Evolutionary conservation across 108 stramenopile genomes (phyloP).

Genomic region (Craspedostauros australis): DNA sequence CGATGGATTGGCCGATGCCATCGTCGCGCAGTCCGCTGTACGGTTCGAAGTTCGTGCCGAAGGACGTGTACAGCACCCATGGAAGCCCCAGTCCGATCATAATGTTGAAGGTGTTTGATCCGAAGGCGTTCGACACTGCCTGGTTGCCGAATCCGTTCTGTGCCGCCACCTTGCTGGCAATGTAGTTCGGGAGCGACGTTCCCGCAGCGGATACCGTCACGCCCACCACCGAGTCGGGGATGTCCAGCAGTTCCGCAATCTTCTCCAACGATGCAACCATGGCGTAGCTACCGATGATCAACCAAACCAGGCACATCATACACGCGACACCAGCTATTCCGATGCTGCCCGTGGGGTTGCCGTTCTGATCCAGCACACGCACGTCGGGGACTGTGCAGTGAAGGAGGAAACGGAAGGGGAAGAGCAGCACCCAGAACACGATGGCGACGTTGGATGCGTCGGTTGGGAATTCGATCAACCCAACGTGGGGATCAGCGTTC

Average conservation of each 20-base stretch:
- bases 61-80: constrained; percentile 68
- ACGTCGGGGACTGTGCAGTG: constrained; percentile 71
- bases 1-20: constrained; percentile 50
- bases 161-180: constrained; percentile 75
- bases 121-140: constrained; percentile 86
- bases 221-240: constrained; percentile 68
- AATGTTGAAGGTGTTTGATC: constrained; percentile 87
- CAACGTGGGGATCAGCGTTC: constrained; percentile 33
- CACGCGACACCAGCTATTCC: constrained; percentile 37
- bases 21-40: constrained; percentile 59
- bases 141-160: constrained; percentile 82
- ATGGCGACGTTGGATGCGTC: constrained; percentile 30
- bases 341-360: constrained; percentile 27
- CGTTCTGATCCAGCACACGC: constrained; percentile 41
- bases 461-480: constrained; percentile 43
- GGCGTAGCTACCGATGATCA: constrained; percentile 52
- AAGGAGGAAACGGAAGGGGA: constrained; percentile 57
- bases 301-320: constrained; percentile 50
- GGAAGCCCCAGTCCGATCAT: constrained; percentile 80
- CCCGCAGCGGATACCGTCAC: constrained; percentile 77
- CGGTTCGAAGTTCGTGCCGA: constrained; percentile 47
- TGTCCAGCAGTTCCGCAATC: constrained; percentile 54
- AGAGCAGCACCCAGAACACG: constrained; percentile 32
- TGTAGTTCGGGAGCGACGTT: constrained; percentile 57
- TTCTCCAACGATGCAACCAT: constrained; percentile 73